Conservation (phyloP, 1,284 basidiomycete species). For the Trametes polyzona region DNA sequence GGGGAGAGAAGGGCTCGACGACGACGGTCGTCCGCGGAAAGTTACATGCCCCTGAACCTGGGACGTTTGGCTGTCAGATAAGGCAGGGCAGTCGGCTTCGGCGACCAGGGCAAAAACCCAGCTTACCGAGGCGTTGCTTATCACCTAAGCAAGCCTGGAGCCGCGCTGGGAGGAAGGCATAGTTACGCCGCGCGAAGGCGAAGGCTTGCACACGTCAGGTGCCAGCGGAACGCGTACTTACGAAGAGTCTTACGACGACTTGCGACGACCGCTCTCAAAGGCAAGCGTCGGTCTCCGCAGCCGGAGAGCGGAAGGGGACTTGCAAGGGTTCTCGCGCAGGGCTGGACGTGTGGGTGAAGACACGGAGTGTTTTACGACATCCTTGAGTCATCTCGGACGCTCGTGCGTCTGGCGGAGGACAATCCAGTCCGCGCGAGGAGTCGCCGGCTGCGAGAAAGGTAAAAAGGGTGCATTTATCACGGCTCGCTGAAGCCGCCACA, state of each 20-base stretch:
- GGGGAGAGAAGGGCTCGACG: neutral
- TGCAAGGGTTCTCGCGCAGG: conserved; percentile 1
- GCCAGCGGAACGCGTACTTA: neutral
- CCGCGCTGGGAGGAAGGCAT: neutral
- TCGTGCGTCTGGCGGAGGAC: conserved; percentile 1
- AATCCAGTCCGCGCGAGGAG: neutral
- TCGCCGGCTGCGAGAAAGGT: conserved; percentile 6
- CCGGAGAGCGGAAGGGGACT: neutral
- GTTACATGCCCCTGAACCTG: conserved; percentile 13
- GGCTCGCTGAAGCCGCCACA: conserved; percentile 12
- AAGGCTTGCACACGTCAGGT: neutral
- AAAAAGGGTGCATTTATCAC: conserved; percentile 20
- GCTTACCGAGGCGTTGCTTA: neutral
- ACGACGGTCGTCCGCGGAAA: neutral
- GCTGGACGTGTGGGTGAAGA: conserved; percentile 2
- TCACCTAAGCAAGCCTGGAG: neutral
- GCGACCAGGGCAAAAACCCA: neutral
- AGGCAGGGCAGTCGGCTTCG: neutral
- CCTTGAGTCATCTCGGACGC: conserved; percentile 14
- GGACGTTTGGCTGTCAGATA: conserved; percentile 6
- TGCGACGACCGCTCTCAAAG: neutral
- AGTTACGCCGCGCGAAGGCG: neutral
- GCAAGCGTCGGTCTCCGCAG: neutral
- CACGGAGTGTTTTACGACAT: conserved; percentile 21
- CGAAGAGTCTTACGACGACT: too few species aligned